phyloP scores from a whole-genome alignment of 129 eudicot species.

The Solidago caesia region DNA sequence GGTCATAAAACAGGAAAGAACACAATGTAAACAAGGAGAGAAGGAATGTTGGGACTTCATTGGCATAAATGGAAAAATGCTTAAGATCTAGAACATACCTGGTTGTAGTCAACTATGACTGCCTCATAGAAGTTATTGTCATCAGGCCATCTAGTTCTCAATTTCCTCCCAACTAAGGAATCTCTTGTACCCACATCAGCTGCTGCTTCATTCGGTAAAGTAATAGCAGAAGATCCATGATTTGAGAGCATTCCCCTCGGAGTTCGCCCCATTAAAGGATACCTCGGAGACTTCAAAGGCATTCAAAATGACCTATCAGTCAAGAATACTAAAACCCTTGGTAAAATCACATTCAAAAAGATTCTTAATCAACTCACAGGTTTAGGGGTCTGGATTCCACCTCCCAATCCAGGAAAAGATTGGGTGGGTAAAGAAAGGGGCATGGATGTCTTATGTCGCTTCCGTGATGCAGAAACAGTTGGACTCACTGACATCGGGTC shows the following conservation, averaged over 20 bases:
- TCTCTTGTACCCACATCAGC: conserved; percentile 52
- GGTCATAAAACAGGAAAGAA: background rate
- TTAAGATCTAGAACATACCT: conserved; percentile 44
- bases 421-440: conserved; percentile 53
- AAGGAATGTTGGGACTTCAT: background rate
- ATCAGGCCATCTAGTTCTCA: conserved; percentile 92
- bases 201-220: conserved; percentile 41
- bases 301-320: conserved; percentile 26
- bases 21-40: background rate
- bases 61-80: no score
- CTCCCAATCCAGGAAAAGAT: conserved; percentile 47
- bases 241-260: conserved; percentile 47
- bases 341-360: conserved; percentile 4
- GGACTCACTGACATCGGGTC: conserved; percentile 67
- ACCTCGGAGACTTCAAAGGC: conserved; percentile 39
- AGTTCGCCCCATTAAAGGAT: conserved; percentile 43
- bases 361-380: conserved; percentile 47
- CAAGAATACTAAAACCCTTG: background rate
- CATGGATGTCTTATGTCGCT: conserved; percentile 66
- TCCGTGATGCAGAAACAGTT: conserved; percentile 75
- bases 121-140: conserved; percentile 94
- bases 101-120: conserved; percentile 65
- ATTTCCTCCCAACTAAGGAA: conserved; percentile 73
- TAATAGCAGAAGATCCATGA: conserved; percentile 46
- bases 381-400: conserved; percentile 59